Conservation (phyloP, 352 stramenopile genomes). For the Phytophthora pini region DNA sequence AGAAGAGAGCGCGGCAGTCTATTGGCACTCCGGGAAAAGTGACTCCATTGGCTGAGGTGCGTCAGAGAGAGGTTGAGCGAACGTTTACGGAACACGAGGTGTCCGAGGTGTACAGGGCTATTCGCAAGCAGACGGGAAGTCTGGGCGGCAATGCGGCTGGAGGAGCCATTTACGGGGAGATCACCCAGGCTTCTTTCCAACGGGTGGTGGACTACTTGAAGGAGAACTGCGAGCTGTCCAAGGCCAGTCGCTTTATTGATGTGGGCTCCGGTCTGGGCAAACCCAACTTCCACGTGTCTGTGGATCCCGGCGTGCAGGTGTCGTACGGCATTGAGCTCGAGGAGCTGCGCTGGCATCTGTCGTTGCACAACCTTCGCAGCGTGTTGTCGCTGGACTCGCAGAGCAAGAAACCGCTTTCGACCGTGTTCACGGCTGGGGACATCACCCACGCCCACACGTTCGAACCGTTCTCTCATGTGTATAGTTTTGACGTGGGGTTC, state of each 20-base stretch:
- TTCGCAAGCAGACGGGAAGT: slow-evolving; percentile 94
- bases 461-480: slow-evolving; percentile 98
- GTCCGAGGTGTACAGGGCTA: slow-evolving; percentile 91
- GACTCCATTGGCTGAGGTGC: slow-evolving; percentile 58
- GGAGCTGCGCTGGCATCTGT: slow-evolving; percentile 94
- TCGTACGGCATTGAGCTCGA: slow-evolving; percentile 97
- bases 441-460: slow-evolving; percentile 95
- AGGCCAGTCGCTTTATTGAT: slow-evolving; percentile 95
- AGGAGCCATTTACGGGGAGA: slow-evolving; percentile 98
- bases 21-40: slow-evolving; percentile 79
- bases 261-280: slow-evolving; percentile 98
- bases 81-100: slow-evolving; percentile 86
- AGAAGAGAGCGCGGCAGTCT: slow-evolving; percentile 69
- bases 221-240: slow-evolving; percentile 90
- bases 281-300: slow-evolving; percentile 97
- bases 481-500: slow-evolving; percentile 99
- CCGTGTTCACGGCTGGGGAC: slow-evolving; percentile 94
- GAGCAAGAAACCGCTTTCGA: slow-evolving; percentile 63
- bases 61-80: slow-evolving; percentile 72
- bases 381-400: slow-evolving; percentile 79
- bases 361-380: slow-evolving; percentile 93
- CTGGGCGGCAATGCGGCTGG: slow-evolving; percentile 95
- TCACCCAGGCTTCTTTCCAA: slow-evolving; percentile 97
- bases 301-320: slow-evolving; percentile 95
- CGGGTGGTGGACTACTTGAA: slow-evolving; percentile 96